These are phyloP conservation scores for Zasmidium cellare DNA, from an alignment of 2,329 filamentous ascomycete genomes.

Conservation along the genomic window DNA sequence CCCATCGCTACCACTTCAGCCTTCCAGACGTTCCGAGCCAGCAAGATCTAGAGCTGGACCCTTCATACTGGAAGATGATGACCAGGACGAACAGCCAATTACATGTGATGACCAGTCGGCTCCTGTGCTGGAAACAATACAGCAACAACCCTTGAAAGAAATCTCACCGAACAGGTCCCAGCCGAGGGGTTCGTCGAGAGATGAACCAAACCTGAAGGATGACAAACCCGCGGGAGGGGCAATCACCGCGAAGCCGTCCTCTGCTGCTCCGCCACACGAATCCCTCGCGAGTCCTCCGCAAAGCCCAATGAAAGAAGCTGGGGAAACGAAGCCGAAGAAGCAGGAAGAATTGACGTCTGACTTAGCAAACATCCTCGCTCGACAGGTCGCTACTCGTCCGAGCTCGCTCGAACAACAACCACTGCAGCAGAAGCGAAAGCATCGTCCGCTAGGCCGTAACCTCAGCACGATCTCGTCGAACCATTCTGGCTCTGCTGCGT, in stretches of 20 bases:
- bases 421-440: slow-evolving; percentile 29
- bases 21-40: slow-evolving; percentile 1
- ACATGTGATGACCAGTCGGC: not conserved
- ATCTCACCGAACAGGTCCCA: slow-evolving; percentile 31
- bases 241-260: not conserved
- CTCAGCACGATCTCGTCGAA: slow-evolving; percentile 28
- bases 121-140: slow-evolving; percentile 6
- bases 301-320: slow-evolving; percentile 12
- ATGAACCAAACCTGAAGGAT: slow-evolving; percentile 3
- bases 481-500: slow-evolving; percentile 20
- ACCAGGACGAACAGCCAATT: slow-evolving; percentile 19
- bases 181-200: not conserved
- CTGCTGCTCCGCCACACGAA: slow-evolving; percentile 1
- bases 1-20: slow-evolving; percentile 30
- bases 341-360: slow-evolving; percentile 23
- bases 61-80: slow-evolving; percentile 33
- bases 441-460: slow-evolving; percentile 32
- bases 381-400: slow-evolving; percentile 11
- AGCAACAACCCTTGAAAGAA: slow-evolving; percentile 24
- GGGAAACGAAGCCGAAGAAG: slow-evolving; percentile 9
- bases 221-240: slow-evolving; percentile 3
- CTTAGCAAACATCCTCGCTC: slow-evolving; percentile 24
- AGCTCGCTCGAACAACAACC: slow-evolving; percentile 8
- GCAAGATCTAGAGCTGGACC: slow-evolving; percentile 18
- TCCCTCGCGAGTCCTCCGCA: slow-evolving; percentile 2